Base-by-base conservation (phyloP, 257 asterid species). In the Primulina tabacum region DNA sequence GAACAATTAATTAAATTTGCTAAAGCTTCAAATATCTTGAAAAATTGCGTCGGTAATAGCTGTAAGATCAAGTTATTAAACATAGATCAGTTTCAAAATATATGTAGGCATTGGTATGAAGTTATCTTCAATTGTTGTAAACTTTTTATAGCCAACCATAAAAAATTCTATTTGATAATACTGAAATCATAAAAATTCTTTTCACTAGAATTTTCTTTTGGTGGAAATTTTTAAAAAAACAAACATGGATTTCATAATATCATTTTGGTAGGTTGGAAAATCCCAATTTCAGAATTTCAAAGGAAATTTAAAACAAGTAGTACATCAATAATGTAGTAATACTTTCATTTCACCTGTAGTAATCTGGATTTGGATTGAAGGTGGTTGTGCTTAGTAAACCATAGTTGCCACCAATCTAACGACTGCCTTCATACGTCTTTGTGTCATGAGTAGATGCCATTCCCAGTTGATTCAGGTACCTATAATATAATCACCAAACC, bases 391-490 rank as follows among this genome's bases (percentile, higher is more conserved):
- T 63, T 5, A 82, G 86, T 60, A 82, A 76, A 33, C 86, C 83
- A 70, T 82, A 78, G 79, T 82, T 69, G 21, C 83, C 86, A 29
- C 86, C 86, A 75, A 78, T 71, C 72, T n/a, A 78, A 73, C 8
- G 83, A 14, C 65, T 82, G 86, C 65, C 86, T 73, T 83, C 78
- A 60, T 75, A 76, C 1, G 83, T 78, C 69, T 76, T 82, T 7
- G 83, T 76, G 56, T 76, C 73, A 12, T 72, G 68, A 43, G 56
- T 20, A 14, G 86, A 64, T 6, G 86, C 62, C 73, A 71, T 40
- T 20, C 83, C 83, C 1, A 82, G 73, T 60, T 75, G 81, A 78
- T 82, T 81, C 79, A 82, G 30, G 57, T 81, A 81, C 94, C 90
- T 87, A 65, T 21, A 14, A 62, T 35, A 50, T 30, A 60, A 60